A percentile compares a stretch with the other conserved stretches of the same genome.
phyloP scores from a whole-genome alignment of 2,329 filamentous ascomycete species.

The Trichoderma sp. region DNA sequence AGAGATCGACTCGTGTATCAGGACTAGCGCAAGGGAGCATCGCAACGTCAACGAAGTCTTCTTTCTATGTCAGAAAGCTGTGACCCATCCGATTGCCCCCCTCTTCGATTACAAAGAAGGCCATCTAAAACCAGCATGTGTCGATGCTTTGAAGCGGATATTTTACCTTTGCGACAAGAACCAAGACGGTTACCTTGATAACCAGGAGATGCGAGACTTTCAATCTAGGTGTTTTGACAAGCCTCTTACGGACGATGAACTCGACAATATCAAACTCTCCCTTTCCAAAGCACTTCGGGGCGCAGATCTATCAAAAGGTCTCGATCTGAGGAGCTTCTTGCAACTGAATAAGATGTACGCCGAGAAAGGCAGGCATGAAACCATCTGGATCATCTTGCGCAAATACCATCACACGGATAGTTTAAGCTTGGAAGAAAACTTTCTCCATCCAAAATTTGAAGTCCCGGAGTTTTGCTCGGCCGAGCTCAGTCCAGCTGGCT shows the following conservation, averaged over 20 bases:
- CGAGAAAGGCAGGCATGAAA: conserved; percentile 96
- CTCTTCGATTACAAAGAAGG: conserved; percentile 95
- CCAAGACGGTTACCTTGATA: conserved; percentile 89
- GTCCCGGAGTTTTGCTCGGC: conserved; percentile 91
- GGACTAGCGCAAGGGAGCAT: conserved; percentile 88
- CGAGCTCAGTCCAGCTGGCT: conserved; percentile 90
- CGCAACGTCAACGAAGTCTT: conserved; percentile 96
- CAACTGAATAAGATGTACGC: conserved; percentile 94
- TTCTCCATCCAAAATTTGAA: conserved; percentile 91
- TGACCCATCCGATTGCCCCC: conserved; percentile 94
- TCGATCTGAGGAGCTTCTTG: conserved; percentile 82
- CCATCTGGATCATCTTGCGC: conserved; percentile 94
- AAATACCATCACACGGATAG: conserved; percentile 97
- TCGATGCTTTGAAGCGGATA: conserved; percentile 83
- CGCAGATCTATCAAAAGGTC: conserved; percentile 68
- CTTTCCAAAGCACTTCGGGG: conserved; percentile 71
- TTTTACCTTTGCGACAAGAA: conserved; percentile 98
- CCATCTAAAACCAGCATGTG: conserved; percentile 82
- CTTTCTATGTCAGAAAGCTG: conserved; percentile 96
- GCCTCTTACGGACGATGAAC: conserved; percentile 75
- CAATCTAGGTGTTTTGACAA: conserved; percentile 93
- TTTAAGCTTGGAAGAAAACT: conserved; percentile 85
- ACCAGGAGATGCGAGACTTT: conserved; percentile 88
- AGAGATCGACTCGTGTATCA: conserved; percentile 97
- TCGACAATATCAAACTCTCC: conserved; percentile 88